Base-by-base conservation (phyloP, 495 filamentous ascomycete species). In the Penicilliopsis zonata region DNA sequence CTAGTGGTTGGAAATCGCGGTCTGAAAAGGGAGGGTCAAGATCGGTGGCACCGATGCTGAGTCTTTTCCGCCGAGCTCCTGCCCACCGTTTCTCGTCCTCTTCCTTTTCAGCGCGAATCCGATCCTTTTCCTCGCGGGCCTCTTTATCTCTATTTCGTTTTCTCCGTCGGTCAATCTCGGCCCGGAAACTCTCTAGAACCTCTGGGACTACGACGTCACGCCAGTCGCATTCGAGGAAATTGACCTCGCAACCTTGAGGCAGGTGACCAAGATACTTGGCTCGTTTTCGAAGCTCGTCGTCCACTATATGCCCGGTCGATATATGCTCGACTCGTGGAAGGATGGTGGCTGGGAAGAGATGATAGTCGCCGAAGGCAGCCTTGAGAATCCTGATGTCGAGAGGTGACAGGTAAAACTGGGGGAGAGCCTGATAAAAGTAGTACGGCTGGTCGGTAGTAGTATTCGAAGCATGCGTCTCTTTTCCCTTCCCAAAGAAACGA, bases 211-310 rank as follows among this genome's bases (percentile, higher is more conserved):
- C 84, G 10, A 86, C 74, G 41, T 94, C 90, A 1, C 85, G 85
- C 90, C 90, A 98, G 50, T 98, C 86, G 44, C 90, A 98, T 54
- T 96, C 90, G 0, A 98, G 60, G 45, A 96, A 96, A 41, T 70
- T 82, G 24, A 96, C 84, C 38, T 94, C 83, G 53, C 88, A 95
- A 2, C 90, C 90, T 33, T 86, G 74, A 0, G 90, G 90, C 9
- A 98, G 70, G 51, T 98, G 90, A 5, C 78, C 76, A 1, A 98
- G 69, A 44, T 96, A 98, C 52, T 90, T 94, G 19, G 83, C 73
- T 31, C 85, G 72, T 53, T 81, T 84, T 23, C 90, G 74, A 20
- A 95, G 59, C 17, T 83, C 80, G 43, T 95, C 86, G 43, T 96
- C 92, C 17, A 98, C 74, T 13, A 84, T 78, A 44, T 95, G 86